phyloP scores from a whole-genome alignment of 345 rosid genomes.

The Lepidium didymum region DNA sequence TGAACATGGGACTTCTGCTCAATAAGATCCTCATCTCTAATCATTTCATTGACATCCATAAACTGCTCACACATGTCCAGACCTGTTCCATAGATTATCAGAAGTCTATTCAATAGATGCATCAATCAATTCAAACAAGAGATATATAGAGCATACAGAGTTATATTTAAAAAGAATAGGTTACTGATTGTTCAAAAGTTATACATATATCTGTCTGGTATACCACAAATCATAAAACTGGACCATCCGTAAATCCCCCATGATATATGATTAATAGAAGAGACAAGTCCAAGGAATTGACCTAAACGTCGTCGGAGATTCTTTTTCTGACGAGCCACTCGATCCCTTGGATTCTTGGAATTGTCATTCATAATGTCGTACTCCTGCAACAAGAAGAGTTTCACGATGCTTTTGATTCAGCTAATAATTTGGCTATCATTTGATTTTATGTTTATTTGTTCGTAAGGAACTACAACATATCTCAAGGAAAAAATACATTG shows the following conservation, averaged over 20 bases:
- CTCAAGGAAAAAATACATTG: background rate
- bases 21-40: slow-evolving; percentile 92
- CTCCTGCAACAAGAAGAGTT: slow-evolving; percentile 52
- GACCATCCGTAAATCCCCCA: background rate
- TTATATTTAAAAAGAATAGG: background rate
- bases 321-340: slow-evolving; percentile 89
- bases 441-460: background rate
- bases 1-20: slow-evolving; percentile 56
- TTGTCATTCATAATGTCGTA: slow-evolving; percentile 79
- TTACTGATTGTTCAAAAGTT: background rate
- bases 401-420: too few species aligned
- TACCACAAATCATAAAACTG: background rate
- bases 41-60: slow-evolving; percentile 97
- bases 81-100: slow-evolving; percentile 44
- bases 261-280: background rate
- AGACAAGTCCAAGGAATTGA: slow-evolving; percentile 24
- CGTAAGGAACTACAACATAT: slow-evolving; percentile 10
- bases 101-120: slow-evolving; percentile 19
- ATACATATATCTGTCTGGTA: background rate
- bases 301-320: slow-evolving; percentile 84
- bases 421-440: slow-evolving; percentile 2
- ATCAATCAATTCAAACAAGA: slow-evolving; percentile 8
- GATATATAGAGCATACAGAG: background rate
- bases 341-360: slow-evolving; percentile 83
- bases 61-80: slow-evolving; percentile 95